A percentile compares a stretch with the other conserved stretches of the same genome.
Evolutionary conservation across 2,329 filamentous ascomycete species (phyloP).

Genomic region (Aspergillus cejpii): DNA sequence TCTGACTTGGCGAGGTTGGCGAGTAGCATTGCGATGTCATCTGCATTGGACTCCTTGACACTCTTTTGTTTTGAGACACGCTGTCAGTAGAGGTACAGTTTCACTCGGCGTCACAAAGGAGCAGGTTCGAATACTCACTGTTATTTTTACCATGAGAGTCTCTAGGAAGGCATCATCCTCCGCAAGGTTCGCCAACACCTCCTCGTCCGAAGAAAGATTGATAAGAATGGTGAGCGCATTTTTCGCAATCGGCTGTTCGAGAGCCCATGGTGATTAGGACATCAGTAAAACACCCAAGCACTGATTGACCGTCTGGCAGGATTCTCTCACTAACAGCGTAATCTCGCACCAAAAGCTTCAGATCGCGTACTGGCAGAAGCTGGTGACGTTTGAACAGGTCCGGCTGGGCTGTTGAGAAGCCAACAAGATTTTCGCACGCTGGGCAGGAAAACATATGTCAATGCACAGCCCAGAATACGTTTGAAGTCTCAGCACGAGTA

Average conservation of each 20-base stretch:
- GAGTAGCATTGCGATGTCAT: slow-evolving; percentile 82
- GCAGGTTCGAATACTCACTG: slow-evolving; percentile 55
- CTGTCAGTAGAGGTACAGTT: slow-evolving; percentile 6
- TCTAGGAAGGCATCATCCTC: slow-evolving; percentile 77
- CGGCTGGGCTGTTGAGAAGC: slow-evolving; percentile 70
- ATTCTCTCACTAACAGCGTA: slow-evolving; percentile 56
- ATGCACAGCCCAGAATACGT: not conserved
- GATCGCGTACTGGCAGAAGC: slow-evolving; percentile 70
- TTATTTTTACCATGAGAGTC: slow-evolving; percentile 63
- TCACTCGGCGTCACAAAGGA: not conserved
- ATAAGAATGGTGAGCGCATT: slow-evolving; percentile 73
- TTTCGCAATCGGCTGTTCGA: slow-evolving; percentile 70
- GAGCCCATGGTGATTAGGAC: slow-evolving; percentile 4
- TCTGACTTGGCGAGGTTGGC: slow-evolving; percentile 85
- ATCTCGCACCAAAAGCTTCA: slow-evolving; percentile 81
- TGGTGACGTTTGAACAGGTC: slow-evolving; percentile 76
- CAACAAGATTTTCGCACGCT: slow-evolving; percentile 81
- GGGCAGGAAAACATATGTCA: slow-evolving; percentile 1
- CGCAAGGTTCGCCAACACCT: slow-evolving; percentile 65
- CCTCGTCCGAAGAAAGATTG: slow-evolving; percentile 76
- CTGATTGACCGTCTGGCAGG: not conserved
- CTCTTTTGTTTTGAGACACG: slow-evolving; percentile 21
- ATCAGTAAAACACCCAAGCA: slow-evolving; percentile 1
- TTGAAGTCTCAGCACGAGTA: not conserved
- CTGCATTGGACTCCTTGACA: slow-evolving; percentile 67